Base-by-base conservation (phyloP, 306 rosid species). In the Cicer arietinum region DNA sequence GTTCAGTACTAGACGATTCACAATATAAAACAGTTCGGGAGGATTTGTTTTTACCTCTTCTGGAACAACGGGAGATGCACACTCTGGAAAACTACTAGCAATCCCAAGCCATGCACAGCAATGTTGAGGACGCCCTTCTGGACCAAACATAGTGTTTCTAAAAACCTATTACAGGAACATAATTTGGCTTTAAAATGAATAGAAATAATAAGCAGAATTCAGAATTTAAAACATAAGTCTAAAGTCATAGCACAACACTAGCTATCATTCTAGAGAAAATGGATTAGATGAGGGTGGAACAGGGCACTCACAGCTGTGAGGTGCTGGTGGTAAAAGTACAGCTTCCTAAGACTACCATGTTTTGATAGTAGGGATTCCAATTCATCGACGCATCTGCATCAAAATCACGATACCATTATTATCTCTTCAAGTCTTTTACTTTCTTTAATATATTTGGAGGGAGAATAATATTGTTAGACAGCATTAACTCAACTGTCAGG, bases 41-140 rank as follows among this genome's bases (percentile, higher is more conserved):
- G 70, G 77, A 63, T 74, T 46, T 66, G 47, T 47, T 71, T 60
- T 62, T 74, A 90, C 99, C 99, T 94, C 99, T 85, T 94, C 99
- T 9, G 93, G 97, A 72, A 94, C 91, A 70, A 94, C 80, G 12
- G 91, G 90, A 68, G 97, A 94, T 45, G 96, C 91, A 83, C 97
- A 94, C 81, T 94, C 99, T 14, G 97, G 97, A 81, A 94, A 92
- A 88, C 99, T 94, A 84, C 99, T 94, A 57, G 99, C 99, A 66
- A 94, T 83, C 63, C 99, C 96, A 81, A 92, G 97, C 99, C 99
- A 94, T 53, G 99, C 96, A 86, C 99, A 94, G 65, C 99, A 94
- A 86, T 94, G 99, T 51, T 94, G 97, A 69, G 99, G 99, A 76
- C 97, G 96, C 44, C 99, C 99, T 88, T 94, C 99, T 20, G 99